Percentiles rank a stretch among this genome's conserved stretches.
Conservation (phyloP, 768 basidiomycete species). For the Flagelloscypha sp. region DNA sequence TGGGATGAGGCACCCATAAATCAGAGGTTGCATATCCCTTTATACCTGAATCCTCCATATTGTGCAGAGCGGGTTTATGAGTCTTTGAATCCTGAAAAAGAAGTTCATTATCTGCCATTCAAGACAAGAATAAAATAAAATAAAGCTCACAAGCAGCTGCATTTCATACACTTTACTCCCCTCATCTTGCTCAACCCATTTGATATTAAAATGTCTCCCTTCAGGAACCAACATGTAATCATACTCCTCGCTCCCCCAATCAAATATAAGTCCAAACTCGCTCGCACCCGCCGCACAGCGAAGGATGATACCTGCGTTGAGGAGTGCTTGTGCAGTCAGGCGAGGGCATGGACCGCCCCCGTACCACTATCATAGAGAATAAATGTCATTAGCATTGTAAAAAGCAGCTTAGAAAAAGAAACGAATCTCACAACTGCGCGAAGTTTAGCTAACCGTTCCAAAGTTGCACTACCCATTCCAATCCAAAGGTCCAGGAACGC, state of each 20-base stretch:
- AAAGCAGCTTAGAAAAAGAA: neutral
- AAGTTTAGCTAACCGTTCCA: neutral
- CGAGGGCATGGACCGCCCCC: slow-evolving; percentile 28
- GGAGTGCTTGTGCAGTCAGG: slow-evolving; percentile 27
- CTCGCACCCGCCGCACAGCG: slow-evolving; percentile 28
- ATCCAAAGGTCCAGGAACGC: slow-evolving; percentile 30
- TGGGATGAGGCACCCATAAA: slow-evolving; percentile 35
- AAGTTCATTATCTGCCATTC: neutral
- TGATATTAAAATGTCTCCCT: slow-evolving; percentile 13
- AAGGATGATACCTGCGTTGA: slow-evolving; percentile 25
- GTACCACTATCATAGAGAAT: slow-evolving; percentile 19
- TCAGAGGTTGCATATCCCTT: slow-evolving; percentile 37
- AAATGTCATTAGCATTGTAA: neutral
- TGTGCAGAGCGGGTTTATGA: slow-evolving; percentile 22
- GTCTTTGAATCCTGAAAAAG: slow-evolving; percentile 17
- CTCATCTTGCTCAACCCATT: slow-evolving; percentile 29
- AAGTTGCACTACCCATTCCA: neutral
- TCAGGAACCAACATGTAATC: slow-evolving; percentile 27
- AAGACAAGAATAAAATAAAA: neutral
- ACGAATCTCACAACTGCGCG: neutral
- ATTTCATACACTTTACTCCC: slow-evolving; percentile 30
- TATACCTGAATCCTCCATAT: slow-evolving; percentile 26
- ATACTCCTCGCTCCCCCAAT: slow-evolving; percentile 16
- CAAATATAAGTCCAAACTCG: slow-evolving; percentile 21
- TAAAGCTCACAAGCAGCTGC: slow-evolving; percentile 27